Percentiles rank a stretch among this genome's conserved stretches.
Evolutionary conservation across 1,284 basidiomycete genomes (phyloP).

Genomic region (Sphagnurus paluster): DNA sequence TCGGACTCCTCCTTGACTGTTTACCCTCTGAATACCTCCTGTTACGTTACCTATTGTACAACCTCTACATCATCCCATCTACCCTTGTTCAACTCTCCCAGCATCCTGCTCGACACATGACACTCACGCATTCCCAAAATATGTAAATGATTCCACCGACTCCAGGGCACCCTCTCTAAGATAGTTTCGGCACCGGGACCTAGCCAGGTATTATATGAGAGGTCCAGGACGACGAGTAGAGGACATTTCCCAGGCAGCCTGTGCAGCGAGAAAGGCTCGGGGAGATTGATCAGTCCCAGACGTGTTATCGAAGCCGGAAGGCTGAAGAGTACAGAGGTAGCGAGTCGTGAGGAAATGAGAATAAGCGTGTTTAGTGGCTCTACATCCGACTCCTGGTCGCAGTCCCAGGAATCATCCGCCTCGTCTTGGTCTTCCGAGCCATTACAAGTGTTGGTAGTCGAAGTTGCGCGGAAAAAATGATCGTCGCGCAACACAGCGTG

Average conservation of each 20-base stretch:
- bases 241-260: slow-evolving; percentile 62
- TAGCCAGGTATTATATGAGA: slow-evolving; percentile 71
- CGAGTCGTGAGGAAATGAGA: slow-evolving; percentile 37
- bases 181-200: slow-evolving; percentile 32
- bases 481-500: slow-evolving; percentile 42
- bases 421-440: background rate
- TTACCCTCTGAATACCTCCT: background rate
- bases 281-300: slow-evolving; percentile 54
- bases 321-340: slow-evolving; percentile 38
- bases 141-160: slow-evolving; percentile 47
- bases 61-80: slow-evolving; percentile 65
- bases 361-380: slow-evolving; percentile 40
- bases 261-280: slow-evolving; percentile 51
- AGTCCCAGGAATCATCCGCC: slow-evolving; percentile 35
- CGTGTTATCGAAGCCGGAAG: slow-evolving; percentile 62
- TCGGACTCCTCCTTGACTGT: background rate
- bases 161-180: slow-evolving; percentile 57
- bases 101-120: slow-evolving; percentile 38
- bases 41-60: slow-evolving; percentile 27
- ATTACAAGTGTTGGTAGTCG: background rate
- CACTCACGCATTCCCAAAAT: slow-evolving; percentile 57
- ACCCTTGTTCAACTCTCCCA: slow-evolving; percentile 50
- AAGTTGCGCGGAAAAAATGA: slow-evolving; percentile 32
- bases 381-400: slow-evolving; percentile 26
- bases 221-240: slow-evolving; percentile 57